Percentiles rank a stretch among this genome's conserved stretches.
These are phyloP conservation scores for Cymbidium sinense DNA, from an alignment of 106 monocot genomes.

Conservation along the genomic window DNA sequence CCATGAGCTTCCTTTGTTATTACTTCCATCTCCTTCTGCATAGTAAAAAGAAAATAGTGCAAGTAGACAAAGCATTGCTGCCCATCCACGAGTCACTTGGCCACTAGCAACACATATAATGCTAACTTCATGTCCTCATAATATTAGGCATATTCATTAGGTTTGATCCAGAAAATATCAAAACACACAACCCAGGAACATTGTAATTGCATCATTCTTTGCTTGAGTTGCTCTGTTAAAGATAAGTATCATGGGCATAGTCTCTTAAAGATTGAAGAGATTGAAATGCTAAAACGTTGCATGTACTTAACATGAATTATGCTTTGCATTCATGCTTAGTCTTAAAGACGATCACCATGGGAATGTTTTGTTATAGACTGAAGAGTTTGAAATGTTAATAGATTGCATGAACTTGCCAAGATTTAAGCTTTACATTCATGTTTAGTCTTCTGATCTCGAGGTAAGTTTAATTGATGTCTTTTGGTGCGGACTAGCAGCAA, in stretches of 20 bases:
- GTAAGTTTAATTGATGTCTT: conserved; percentile 4
- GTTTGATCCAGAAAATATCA: not conserved
- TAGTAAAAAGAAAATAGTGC: not conserved
- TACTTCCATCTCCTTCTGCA: not conserved
- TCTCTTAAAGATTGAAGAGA: not conserved
- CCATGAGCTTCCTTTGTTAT: not conserved
- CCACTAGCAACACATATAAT: not conserved
- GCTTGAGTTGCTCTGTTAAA: not conserved
- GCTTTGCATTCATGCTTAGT: not conserved
- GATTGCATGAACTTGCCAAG: not conserved
- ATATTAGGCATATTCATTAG: not conserved
- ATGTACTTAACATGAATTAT: not conserved
- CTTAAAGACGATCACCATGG: too few species aligned
- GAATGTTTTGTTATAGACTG: not conserved
- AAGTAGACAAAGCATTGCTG: not conserved
- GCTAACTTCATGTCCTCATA: not conserved
- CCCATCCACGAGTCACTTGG: not conserved
- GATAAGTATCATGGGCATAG: not conserved
- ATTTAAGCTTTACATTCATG: not conserved
- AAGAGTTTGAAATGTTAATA: not conserved
- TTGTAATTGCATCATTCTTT: not conserved
- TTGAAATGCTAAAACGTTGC: not conserved
- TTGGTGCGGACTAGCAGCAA: conserved; percentile 35
- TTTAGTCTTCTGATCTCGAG: not conserved
- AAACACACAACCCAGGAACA: not conserved